Conservation (phyloP, 1,139 yeast genomes). For the Pneumocystis murina region DNA sequence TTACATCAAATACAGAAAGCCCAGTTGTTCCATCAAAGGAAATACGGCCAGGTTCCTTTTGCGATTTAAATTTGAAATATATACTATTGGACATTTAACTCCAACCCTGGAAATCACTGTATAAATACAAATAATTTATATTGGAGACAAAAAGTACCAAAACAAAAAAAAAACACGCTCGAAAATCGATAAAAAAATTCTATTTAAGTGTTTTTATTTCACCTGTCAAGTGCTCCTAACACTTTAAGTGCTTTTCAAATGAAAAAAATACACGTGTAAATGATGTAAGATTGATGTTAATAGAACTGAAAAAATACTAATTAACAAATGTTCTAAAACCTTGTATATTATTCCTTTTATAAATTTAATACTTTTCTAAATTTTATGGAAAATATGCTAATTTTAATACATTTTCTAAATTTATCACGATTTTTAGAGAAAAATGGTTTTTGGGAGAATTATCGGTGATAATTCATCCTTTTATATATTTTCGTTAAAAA, state of each 20-base stretch:
- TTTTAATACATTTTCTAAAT: neutral
- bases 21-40: conserved; percentile 86
- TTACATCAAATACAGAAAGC: conserved; percentile 81
- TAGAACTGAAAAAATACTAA: neutral
- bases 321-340: neutral
- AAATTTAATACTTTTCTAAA: neutral
- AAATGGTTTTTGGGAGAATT: neutral
- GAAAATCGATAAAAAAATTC: neutral
- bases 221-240: neutral
- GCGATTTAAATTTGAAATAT: conserved; percentile 76
- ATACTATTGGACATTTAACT: conserved; percentile 68
- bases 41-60: conserved; percentile 62
- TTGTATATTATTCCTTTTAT: neutral
- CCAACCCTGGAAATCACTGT: neutral
- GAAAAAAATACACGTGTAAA: neutral
- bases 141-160: neutral
- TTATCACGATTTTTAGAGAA: neutral
- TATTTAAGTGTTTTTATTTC: neutral
- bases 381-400: neutral
- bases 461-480: neutral
- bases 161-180: neutral
- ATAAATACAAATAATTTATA: neutral
- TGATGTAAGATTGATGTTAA: neutral
- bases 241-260: neutral
- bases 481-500: neutral